Base-by-base conservation (phyloP, 495 filamentous ascomycete genomes). In the Penicillium roqueforti region DNA sequence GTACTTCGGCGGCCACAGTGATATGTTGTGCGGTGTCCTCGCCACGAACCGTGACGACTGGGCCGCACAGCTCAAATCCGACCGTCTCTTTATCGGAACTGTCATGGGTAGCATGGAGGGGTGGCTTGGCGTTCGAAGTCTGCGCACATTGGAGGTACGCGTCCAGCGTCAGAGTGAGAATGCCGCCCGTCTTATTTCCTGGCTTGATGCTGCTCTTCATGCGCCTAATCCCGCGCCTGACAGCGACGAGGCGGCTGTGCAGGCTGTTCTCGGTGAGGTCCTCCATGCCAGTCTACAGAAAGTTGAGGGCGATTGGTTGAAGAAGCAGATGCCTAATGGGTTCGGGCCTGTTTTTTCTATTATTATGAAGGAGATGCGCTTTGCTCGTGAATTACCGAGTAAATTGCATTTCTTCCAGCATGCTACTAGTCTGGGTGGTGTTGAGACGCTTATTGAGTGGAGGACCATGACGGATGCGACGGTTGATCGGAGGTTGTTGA, bases 1-100 rank as follows among this genome's bases (percentile, higher is more conserved):
- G 77, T 98, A 96, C 68, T 80, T 98, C 53, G 93, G 93, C 18
- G 93, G 93, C 1, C 93, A 98, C 71, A 87, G 83, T 56, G 93
- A 98, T 70, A 73, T 97, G 70, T 81, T 98, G 0, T 89, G 87
- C 59, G 93, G 93, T 11, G 86, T 95, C 18, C 74, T 97, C 18
- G 86, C 82, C 1, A 81, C 87, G 6, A 70, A 76, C 45, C 62
- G 66, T 39, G 68, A 80, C 49, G 77, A 77, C 4, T 88, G 84
- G 87, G 66, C 80, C 28, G 51, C 62, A 3, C 69, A 69, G 41
- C 63, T 98, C 53, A 68, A 69, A 31, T 57, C 61, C 3, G 92
- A 98, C 64, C 73, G 93, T 4, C 47, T 88, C 1, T 80, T 78
- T 56, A 65, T 97, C n/a, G 93, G 93, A 1, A 80, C 80, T 37